phyloP scores from a whole-genome alignment of 805 yeast genomes.

The Lipomyces spencermartinsiae region DNA sequence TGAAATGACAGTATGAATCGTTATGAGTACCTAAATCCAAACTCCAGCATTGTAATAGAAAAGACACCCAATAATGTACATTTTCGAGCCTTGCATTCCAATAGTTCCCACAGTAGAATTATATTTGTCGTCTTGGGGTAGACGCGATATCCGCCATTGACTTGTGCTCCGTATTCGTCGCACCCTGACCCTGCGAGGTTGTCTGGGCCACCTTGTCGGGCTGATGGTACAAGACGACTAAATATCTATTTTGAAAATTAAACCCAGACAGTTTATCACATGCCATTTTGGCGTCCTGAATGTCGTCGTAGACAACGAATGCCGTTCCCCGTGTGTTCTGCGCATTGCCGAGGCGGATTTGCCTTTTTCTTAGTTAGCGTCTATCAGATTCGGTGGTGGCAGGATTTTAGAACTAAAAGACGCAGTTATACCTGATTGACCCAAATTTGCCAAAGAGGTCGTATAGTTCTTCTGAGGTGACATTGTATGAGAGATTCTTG shows the following conservation, averaged over 20 bases:
- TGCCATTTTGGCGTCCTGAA: slow-evolving; percentile 57
- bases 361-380: slow-evolving; percentile 44
- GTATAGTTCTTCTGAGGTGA: slow-evolving; percentile 55
- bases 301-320: slow-evolving; percentile 58
- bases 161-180: not conserved
- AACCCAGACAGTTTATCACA: slow-evolving; percentile 64
- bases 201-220: slow-evolving; percentile 48
- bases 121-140: slow-evolving; percentile 13
- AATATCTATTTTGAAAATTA: slow-evolving; percentile 63
- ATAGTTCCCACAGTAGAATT: not conserved
- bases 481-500: slow-evolving; percentile 63
- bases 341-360: slow-evolving; percentile 55
- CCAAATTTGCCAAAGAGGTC: slow-evolving; percentile 63
- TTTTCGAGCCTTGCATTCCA: not conserved
- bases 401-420: not conserved
- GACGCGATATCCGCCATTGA: slow-evolving; percentile 6
- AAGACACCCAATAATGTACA: slow-evolving; percentile 9
- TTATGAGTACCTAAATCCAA: not conserved
- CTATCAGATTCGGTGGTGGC: not conserved
- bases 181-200: not conserved
- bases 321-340: slow-evolving; percentile 58
- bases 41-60: not conserved
- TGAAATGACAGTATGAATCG: too few relatives aligned
- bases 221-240: slow-evolving; percentile 57
- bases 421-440: slow-evolving; percentile 47